These are phyloP conservation scores for Cadophora gregata DNA, from an alignment of 2,329 filamentous ascomycete species.

Conservation along the genomic window DNA sequence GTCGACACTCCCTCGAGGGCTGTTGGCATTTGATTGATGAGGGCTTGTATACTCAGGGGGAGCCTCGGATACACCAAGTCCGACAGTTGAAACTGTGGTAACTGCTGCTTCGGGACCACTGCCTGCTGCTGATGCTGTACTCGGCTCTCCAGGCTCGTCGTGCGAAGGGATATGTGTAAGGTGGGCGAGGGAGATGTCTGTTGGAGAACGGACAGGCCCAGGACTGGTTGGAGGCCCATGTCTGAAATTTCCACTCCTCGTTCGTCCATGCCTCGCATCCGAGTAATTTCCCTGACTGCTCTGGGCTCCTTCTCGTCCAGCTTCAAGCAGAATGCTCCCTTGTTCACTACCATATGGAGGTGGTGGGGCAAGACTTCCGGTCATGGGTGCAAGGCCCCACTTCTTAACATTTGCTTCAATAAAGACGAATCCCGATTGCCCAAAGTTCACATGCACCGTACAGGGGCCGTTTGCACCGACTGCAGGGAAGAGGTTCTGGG, in stretches of 20 bases:
- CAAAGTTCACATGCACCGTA: constrained; percentile 94
- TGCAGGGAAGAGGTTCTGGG: constrained; percentile 96
- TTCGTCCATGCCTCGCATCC: constrained; percentile 66
- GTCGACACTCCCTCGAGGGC: constrained; percentile 58
- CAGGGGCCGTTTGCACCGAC: constrained; percentile 96
- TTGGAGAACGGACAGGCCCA: constrained; percentile 87
- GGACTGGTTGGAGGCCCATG: constrained; percentile 79
- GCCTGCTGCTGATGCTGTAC: constrained; percentile 46
- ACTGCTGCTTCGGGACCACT: constrained; percentile 30
- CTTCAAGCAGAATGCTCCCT: constrained; percentile 92
- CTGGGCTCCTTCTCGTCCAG: constrained; percentile 64
- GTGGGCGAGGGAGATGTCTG: constrained; percentile 92
- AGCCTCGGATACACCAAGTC: constrained; percentile 53
- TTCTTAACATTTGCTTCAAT: constrained; percentile 99
- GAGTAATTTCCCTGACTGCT: constrained; percentile 53
- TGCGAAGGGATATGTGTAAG: constrained; percentile 73
- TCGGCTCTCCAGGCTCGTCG: constrained; percentile 66
- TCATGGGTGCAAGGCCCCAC: constrained; percentile 97
- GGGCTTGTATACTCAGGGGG: constrained; percentile 77
- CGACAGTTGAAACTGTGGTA: constrained; percentile 29
- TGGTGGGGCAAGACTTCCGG: constrained; percentile 90
- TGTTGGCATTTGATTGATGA: constrained; percentile 61
- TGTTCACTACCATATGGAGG: constrained; percentile 97
- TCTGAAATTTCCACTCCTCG: constrained; percentile 79
- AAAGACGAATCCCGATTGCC: constrained; percentile 97